phyloP scores from a whole-genome alignment of 2,329 filamentous ascomycete genomes.

The Talaromyces verruculosus region DNA sequence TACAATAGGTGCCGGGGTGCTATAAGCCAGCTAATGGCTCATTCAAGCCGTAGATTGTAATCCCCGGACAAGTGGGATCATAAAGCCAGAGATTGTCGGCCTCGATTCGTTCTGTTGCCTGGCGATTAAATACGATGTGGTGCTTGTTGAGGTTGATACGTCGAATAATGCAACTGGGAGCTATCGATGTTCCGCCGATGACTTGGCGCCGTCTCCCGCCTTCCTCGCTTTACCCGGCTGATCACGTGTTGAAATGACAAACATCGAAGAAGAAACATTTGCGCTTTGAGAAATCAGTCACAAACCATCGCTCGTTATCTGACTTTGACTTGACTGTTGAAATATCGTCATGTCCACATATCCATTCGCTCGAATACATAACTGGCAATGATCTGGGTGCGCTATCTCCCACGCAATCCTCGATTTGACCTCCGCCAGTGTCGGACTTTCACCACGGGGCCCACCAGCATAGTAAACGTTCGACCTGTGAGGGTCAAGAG shows the following conservation, averaged over 20 bases:
- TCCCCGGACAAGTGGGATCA: background rate
- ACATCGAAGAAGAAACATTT: slow-evolving; percentile 9
- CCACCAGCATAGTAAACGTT: slow-evolving; percentile 27
- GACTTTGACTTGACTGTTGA: background rate
- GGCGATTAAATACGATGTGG: background rate
- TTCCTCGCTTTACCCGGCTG: background rate
- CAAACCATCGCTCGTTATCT: background rate
- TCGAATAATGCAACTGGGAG: background rate
- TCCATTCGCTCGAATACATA: slow-evolving; percentile 1
- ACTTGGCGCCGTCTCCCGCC: slow-evolving; percentile 8
- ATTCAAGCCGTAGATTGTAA: slow-evolving; percentile 11
- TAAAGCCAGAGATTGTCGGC: background rate
- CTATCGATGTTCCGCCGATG: slow-evolving; percentile 9
- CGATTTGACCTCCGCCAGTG: slow-evolving; percentile 28
- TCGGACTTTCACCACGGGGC: slow-evolving; percentile 24
- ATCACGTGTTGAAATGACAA: slow-evolving; percentile 16
- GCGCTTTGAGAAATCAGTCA: background rate
- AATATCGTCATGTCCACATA: slow-evolving; percentile 14
- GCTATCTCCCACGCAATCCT: slow-evolving; percentile 30
- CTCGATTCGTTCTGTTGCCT: background rate
- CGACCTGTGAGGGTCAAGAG: slow-evolving; percentile 37
- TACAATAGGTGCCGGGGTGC: background rate
- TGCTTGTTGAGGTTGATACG: background rate
- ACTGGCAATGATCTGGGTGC: slow-evolving; percentile 36
- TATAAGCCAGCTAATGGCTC: slow-evolving; percentile 10